Base-by-base conservation (phyloP, 2,329 filamentous ascomycete genomes). In the Magnaporthiopsis rhizophila region DNA sequence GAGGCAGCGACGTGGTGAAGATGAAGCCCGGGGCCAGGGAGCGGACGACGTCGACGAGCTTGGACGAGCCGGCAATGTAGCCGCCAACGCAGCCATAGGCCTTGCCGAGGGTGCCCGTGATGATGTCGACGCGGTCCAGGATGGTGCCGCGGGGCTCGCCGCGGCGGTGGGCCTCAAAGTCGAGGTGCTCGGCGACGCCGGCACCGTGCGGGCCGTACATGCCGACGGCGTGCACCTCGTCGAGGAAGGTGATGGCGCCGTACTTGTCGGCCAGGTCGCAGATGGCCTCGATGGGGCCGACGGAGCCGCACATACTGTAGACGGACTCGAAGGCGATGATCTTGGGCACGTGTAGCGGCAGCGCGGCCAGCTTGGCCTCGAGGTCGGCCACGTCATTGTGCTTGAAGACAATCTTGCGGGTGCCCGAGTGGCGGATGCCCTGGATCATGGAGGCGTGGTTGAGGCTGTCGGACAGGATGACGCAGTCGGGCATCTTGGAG, bases 361-460 rank as follows among this genome's bases (percentile, higher is more conserved):
- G 83, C 15, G 92, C 90, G 3, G 93, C 92, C 69, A 99, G 83
- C 79, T 99, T 98, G 62, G 86, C 86, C 80, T 99, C 95, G 21
- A 99, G 82, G 72, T 99, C 95, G 58, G 83, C 87, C n/a, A 98
- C 78, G 72, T 99, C 93, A 72, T 99, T 99, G 80, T 99, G 95
- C 80, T 96, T 96, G 85, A 98, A 99, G 32, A 99, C 94, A 77
- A 98, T 85, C 83, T 99, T 99, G 80, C 91, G 94, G 56, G 95
- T 93, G 59, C 94, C 93, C 12, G 94, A 98, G 78, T 99, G 95
- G 59, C 95, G 91, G 72, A 99, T 99, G 59, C 95, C 95, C 78
- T 98, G 95, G 67, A 99, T 99, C 95, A 99, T 99, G 7, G 94
- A 98, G 15, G 95, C 95, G 75, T 99, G 95, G 76, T 99, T 99